These are phyloP conservation scores for Friedmanniomyces simplex DNA, from an alignment of 495 filamentous ascomycete genomes.

Conservation along the genomic window DNA sequence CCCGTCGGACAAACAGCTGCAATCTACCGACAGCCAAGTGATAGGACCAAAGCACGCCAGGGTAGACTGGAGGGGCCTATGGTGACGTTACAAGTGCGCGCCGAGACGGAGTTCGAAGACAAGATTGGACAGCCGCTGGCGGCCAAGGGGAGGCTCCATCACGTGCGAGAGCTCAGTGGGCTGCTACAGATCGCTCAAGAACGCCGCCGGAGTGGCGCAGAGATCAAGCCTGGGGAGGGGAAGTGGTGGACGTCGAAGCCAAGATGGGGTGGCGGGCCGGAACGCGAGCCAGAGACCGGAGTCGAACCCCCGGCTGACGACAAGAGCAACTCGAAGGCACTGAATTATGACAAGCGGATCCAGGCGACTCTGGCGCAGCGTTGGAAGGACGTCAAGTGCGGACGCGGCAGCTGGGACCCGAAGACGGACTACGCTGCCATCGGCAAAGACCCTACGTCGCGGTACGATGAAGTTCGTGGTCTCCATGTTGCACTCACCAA, in stretches of 20 bases:
- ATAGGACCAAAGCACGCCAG: constrained; percentile 56
- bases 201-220: constrained; percentile 58
- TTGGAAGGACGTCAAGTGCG: constrained; percentile 31
- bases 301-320: constrained; percentile 48
- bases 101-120: constrained; percentile 42
- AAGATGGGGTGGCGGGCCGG: constrained; percentile 58
- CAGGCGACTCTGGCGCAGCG: constrained; percentile 22
- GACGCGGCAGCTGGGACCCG: constrained; percentile 56
- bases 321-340: neutral
- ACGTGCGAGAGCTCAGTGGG: constrained; percentile 62
- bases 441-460: constrained; percentile 44
- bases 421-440: constrained; percentile 62
- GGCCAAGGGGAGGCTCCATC: constrained; percentile 38
- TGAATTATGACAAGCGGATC: too few species aligned
- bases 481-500: neutral
- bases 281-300: constrained; percentile 31
- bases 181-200: constrained; percentile 75
- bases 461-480: constrained; percentile 46
- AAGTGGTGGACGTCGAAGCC: constrained; percentile 70
- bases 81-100: constrained; percentile 46
- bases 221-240: constrained; percentile 57
- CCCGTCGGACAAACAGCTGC: constrained; percentile 45
- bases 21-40: constrained; percentile 56
- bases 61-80: constrained; percentile 70
- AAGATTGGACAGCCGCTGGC: neutral